These are phyloP conservation scores for Podaxis sp. DNA, from an alignment of 768 basidiomycete species.

Conservation along the genomic window DNA sequence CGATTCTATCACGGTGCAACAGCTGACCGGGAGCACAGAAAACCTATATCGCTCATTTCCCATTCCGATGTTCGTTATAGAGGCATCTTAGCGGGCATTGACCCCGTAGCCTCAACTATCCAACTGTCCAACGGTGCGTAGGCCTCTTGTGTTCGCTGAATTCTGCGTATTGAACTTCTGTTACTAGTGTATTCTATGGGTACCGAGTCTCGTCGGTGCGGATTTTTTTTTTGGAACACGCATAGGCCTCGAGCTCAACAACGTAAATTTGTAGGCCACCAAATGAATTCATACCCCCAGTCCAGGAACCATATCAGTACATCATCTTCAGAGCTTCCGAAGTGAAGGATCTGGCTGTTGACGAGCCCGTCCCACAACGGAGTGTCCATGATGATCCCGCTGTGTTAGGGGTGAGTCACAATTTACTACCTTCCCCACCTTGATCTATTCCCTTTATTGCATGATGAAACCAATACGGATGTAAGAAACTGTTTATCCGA, in stretches of 20 bases:
- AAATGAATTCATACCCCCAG: slow-evolving; percentile 79
- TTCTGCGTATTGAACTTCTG: slow-evolving; percentile 7
- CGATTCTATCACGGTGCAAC: background rate
- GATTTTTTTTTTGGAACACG: slow-evolving; percentile 10
- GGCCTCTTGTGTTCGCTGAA: slow-evolving; percentile 5
- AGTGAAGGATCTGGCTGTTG: slow-evolving; percentile 86
- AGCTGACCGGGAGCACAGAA: slow-evolving; percentile 43
- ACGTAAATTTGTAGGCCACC: slow-evolving; percentile 48
- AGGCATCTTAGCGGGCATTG: slow-evolving; percentile 84
- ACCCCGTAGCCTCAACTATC: slow-evolving; percentile 83
- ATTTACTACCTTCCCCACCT: slow-evolving; percentile 25
- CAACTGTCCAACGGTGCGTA: slow-evolving; percentile 79
- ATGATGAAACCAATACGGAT: slow-evolving; percentile 33
- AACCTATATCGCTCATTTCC: slow-evolving; percentile 87
- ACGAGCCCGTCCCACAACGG: slow-evolving; percentile 58
- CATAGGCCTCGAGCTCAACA: slow-evolving; percentile 4
- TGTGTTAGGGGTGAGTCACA: slow-evolving; percentile 61
- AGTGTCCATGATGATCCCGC: slow-evolving; percentile 85
- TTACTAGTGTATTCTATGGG: slow-evolving; percentile 81
- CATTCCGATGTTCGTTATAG: slow-evolving; percentile 90
- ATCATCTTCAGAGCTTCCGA: slow-evolving; percentile 91
- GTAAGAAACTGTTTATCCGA: slow-evolving; percentile 26
- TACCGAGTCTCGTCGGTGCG: slow-evolving; percentile 80
- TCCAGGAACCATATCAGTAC: slow-evolving; percentile 81
- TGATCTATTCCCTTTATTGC: slow-evolving; percentile 9